Base-by-base conservation (phyloP, 108 stramenopile species). In the Phaeodactylum tricornutum region DNA sequence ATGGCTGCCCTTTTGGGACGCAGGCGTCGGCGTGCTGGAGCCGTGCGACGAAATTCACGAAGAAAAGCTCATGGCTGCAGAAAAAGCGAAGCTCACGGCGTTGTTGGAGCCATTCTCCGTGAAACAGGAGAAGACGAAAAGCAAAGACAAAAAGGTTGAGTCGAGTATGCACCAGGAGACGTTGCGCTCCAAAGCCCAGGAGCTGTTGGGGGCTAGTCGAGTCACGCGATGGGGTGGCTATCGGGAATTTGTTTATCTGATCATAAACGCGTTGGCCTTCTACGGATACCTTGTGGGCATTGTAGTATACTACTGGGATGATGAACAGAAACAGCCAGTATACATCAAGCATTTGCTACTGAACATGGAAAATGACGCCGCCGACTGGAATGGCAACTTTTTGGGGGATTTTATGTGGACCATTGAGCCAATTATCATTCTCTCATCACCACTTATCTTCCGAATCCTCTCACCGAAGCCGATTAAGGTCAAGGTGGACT, bases 351-450 rank as follows among this genome's bases (percentile, higher is more conserved):
- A 43, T 2, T 34, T 84, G 46, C 62, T 78, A 34, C 68, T 81
- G 12, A 53, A 72, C 32, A 50, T 70, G 61, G 45, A 48, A 12
- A 77, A 84, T 63, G 66, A 43, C 1, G 66, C 66, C 20, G 92
- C 92, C 23, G 87, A 93, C 57, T 89, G 87, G 87, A 26, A 62
- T 50, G 66, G 87, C 7, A 93, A 93, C 47, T 86, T 86, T 43
- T 74, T 76, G 2, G 92, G 92, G 0, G 92, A 88, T 53, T 72
- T 87, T 16, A 81, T 80, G 72, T 93, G 92, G 92, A 93, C 92
- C 0, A 69, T 89, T 22, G 87, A 88, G 49, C 84, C 86, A 1
- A 38, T 83, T 31, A 47, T 90, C 41, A 81, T 85, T 43, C 36
- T 83, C 41, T 24, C 44, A 16, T 28, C 33, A 9, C 17, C 55